Base-by-base conservation (phyloP, 305 asterid genomes). In the Fraxinus albicans region DNA sequence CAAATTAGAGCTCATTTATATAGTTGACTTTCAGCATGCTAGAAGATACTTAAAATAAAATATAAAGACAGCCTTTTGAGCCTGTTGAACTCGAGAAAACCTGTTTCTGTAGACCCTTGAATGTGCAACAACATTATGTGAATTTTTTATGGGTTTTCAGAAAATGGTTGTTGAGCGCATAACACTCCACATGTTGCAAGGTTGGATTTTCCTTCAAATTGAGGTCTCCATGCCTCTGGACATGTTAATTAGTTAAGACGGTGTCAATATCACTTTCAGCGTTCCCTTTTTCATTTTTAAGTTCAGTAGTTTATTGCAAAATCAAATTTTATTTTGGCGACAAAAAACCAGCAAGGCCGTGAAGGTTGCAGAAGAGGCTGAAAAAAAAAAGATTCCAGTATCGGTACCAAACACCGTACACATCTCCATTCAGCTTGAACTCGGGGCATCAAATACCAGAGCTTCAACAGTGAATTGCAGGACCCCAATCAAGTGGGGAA, bases 171-270 rank as follows among this genome's bases (percentile, higher is more conserved):
- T 95, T 73, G 87, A 91, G 87, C 88, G 89, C 44, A 90, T 95
- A 67, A 92, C 97, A n/a, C 97, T 90, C 53, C 98, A 94, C 88
- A 76, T 94, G 27, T 87, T 93, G 90, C 96, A 93, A 87, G 98
- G 98, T n/a, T 89, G 93, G 82, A 86, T 90, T 73, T 86, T 91
- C 81, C 97, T 96, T 69, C 94, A 92, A 88, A 90, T 96, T 69
- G 98, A 96, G 87, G 95, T 95, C 82, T 87, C 97, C 60, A 95
- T 96, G 98, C 94, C 97, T 15, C 88, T 89, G 1, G 91, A 92
- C 86, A 88, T 85, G 19, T 85, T 88, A 44, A 86, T 92, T 80
- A 89, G 98, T 98, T 93, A 86, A 63, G 72, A 33, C 25, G 1
- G 47, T 58, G 35, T 60, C 67, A 47, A 34, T 40, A 2, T 27